These are phyloP conservation scores for Penicillium sp. DNA, from an alignment of 2,329 filamentous ascomycete species.

Conservation along the genomic window DNA sequence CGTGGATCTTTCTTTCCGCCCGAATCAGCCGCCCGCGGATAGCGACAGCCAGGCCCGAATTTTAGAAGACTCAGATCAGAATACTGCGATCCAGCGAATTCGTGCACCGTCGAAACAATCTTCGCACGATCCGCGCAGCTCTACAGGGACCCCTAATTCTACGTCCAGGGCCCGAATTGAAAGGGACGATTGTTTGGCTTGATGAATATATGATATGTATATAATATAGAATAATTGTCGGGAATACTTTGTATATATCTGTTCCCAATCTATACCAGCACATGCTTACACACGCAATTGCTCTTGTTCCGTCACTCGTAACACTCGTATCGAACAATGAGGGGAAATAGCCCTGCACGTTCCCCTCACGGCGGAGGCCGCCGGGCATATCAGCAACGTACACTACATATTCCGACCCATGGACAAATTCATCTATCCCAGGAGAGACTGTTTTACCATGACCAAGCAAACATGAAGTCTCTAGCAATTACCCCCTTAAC, in stretches of 20 bases:
- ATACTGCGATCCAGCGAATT: neutral
- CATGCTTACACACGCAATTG: neutral
- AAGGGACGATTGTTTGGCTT: neutral
- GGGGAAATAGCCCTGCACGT: neutral
- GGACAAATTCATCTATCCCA: neutral
- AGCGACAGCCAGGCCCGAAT: slow-evolving; percentile 16
- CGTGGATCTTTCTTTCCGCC: slow-evolving; percentile 22
- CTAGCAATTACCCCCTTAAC: slow-evolving; percentile 30
- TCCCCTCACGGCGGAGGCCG: slow-evolving; percentile 17
- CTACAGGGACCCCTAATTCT: neutral
- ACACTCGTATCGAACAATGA: slow-evolving; percentile 2
- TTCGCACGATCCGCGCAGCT: slow-evolving; percentile 7
- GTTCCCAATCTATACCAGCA: neutral
- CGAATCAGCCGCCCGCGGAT: slow-evolving; percentile 9
- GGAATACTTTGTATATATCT: slow-evolving; percentile 3
- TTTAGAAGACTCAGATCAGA: slow-evolving; percentile 1
- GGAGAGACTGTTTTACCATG: neutral
- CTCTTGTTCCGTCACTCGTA: neutral
- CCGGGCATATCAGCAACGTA: slow-evolving; percentile 1
- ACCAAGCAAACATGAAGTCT: neutral
- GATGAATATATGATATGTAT: slow-evolving; percentile 8
- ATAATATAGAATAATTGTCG: slow-evolving; percentile 5
- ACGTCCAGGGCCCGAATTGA: neutral
- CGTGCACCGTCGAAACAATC: slow-evolving; percentile 13
- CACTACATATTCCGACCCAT: neutral